Percentiles rank a stretch among this genome's conserved stretches.
phyloP scores from a whole-genome alignment of 768 basidiomycete species.

The Tricholoma hemisulphureum region DNA sequence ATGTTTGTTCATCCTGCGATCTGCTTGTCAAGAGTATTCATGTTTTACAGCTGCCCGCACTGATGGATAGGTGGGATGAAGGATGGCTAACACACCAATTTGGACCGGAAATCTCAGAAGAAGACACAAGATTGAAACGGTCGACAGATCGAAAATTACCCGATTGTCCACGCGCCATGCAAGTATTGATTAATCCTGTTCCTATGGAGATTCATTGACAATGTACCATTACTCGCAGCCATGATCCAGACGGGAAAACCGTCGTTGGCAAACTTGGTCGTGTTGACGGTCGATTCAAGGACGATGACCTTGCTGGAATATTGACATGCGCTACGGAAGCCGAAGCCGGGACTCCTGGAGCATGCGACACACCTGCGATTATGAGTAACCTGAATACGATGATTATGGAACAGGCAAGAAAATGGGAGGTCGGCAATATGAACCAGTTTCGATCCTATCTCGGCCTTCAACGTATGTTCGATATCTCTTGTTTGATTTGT shows the following conservation, averaged over 20 bases:
- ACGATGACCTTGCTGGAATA: neutral
- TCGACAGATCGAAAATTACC: too few relatives aligned
- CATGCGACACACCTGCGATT: neutral
- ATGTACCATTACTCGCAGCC: neutral
- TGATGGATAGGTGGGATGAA: slow-evolving; percentile 2
- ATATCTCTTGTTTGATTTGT: neutral
- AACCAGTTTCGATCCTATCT: neutral
- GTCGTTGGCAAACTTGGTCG: neutral
- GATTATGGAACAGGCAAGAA: neutral
- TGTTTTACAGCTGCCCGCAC: neutral
- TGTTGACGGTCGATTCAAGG: neutral
- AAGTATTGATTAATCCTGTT: neutral
- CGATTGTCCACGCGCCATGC: too few relatives aligned
- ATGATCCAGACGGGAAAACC: neutral
- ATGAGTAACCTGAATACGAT: neutral
- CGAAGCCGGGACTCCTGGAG: neutral
- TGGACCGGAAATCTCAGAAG: neutral
- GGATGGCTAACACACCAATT: neutral
- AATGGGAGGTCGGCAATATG: neutral
- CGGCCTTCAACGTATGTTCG: neutral
- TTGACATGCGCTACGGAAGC: neutral
- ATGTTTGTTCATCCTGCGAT: slow-evolving; percentile 4
- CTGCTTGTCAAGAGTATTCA: neutral
- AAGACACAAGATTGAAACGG: neutral
- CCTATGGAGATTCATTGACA: neutral